Evolutionary conservation across 139 green algal genomes (phyloP).

Genomic region (Asterochloris erici): DNA sequence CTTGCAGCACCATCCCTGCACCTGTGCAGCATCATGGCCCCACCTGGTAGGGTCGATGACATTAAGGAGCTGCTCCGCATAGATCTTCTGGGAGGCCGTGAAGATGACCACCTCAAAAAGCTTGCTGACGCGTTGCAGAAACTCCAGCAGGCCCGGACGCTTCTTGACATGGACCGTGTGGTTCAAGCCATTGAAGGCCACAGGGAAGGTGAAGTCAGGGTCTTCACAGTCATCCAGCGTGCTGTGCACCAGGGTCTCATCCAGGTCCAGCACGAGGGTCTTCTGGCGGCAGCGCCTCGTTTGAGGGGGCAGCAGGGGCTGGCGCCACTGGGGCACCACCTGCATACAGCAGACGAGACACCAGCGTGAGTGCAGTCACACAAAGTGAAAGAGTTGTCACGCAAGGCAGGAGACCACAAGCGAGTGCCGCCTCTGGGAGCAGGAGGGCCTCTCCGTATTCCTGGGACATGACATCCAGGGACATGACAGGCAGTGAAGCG

Average conservation of each 20-base stretch:
- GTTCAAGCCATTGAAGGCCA: constrained; percentile 55
- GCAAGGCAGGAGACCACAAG: too few relatives aligned
- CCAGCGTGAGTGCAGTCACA: too few relatives aligned
- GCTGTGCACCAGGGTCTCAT: constrained; percentile 87
- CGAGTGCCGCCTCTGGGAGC: too few relatives aligned
- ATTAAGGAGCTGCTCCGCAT: constrained; percentile 82
- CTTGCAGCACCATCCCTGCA: too few relatives aligned
- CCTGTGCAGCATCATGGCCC: background rate
- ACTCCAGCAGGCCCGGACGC: constrained; percentile 65
- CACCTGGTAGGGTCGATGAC: constrained; percentile 64
- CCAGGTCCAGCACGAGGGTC: constrained; percentile 92
- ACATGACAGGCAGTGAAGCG: too few relatives aligned
- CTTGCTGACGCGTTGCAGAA: constrained; percentile 61
- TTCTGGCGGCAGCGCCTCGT: constrained; percentile 43
- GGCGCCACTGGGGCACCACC: constrained; percentile 30
- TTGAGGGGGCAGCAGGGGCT: constrained; percentile 42
- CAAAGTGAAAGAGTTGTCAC: too few relatives aligned
- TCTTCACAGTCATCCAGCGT: constrained; percentile 50
- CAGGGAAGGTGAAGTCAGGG: constrained; percentile 74
- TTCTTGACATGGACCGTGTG: constrained; percentile 68
- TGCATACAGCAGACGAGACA: background rate
- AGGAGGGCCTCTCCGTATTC: too few relatives aligned
- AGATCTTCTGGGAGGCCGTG: constrained; percentile 72
- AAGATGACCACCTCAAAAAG: constrained; percentile 86
- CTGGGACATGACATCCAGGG: too few relatives aligned